Percentiles rank a stretch among this genome's conserved stretches.
Evolutionary conservation across 2,329 filamentous ascomycete species (phyloP).

Genomic region (Neonectria punicea): DNA sequence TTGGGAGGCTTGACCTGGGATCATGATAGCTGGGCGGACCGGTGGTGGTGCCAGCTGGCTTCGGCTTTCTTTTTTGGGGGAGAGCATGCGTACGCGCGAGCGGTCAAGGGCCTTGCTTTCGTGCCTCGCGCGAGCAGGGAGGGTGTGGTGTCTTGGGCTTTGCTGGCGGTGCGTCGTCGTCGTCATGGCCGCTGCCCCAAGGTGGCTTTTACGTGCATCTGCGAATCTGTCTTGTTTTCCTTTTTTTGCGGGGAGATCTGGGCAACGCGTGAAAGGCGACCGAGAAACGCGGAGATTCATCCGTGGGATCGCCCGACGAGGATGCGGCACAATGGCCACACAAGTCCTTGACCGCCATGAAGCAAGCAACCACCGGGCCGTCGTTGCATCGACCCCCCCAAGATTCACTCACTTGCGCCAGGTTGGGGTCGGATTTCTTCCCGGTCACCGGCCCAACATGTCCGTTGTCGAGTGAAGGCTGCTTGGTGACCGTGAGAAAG

Average conservation of each 20-base stretch:
- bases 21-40: background rate
- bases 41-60: slow-evolving; percentile 17
- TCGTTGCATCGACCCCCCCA: slow-evolving; percentile 1
- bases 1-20: background rate
- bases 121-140: background rate
- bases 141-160: background rate
- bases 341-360: slow-evolving; percentile 6
- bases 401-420: no score
- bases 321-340: slow-evolving; percentile 2
- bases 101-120: background rate
- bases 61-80: slow-evolving; percentile 14
- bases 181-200: background rate
- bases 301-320: background rate
- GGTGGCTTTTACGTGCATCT: slow-evolving; percentile 6
- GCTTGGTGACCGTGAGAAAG: no score
- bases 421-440: slow-evolving; percentile 21
- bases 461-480: slow-evolving; percentile 5
- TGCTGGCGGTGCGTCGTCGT: slow-evolving; percentile 1
- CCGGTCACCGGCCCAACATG: slow-evolving; percentile 12
- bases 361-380: slow-evolving; percentile 2
- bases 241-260: slow-evolving; percentile 3
- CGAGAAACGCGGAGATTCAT: background rate
- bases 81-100: background rate
- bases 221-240: background rate
- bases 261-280: background rate